Conservation (phyloP, 1,284 basidiomycete species). For the Papiliotrema laurentii region DNA sequence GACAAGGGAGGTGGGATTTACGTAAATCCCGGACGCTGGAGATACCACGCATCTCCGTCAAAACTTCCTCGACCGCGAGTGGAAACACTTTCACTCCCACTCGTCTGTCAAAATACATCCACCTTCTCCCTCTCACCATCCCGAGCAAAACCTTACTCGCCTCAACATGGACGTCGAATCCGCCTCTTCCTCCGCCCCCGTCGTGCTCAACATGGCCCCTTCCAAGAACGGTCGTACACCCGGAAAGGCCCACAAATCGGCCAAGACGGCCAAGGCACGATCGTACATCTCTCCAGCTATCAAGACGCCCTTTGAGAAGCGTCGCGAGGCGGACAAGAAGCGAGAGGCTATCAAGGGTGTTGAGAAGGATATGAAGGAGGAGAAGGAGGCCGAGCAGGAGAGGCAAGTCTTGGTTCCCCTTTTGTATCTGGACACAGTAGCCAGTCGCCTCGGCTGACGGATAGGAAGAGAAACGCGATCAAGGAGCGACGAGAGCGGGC, state of each 20-base stretch:
- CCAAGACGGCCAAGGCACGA: constrained; percentile 37
- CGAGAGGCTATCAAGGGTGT: constrained; percentile 38
- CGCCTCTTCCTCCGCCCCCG: constrained; percentile 9
- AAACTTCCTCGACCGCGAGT: background rate
- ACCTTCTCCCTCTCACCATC: background rate
- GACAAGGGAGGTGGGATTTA: no score
- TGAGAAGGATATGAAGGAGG: constrained; percentile 47
- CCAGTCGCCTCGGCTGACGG: background rate
- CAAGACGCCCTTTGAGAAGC: constrained; percentile 39
- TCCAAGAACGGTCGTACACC: constrained; percentile 36
- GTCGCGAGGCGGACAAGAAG: constrained; percentile 39
- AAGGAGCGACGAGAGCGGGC: constrained; percentile 42
- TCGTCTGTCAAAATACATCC: background rate
- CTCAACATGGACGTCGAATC: constrained; percentile 4
- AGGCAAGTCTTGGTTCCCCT: constrained; percentile 26
- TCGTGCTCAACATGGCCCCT: constrained; percentile 15
- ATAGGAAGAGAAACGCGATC: constrained; percentile 39
- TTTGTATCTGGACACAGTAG: no score
- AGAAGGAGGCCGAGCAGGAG: constrained; percentile 39
- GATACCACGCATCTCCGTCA: background rate
- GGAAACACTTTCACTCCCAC: background rate
- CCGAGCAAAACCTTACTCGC: background rate
- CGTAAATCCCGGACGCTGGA: background rate
- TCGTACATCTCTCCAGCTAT: constrained; percentile 34
- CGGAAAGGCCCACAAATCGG: constrained; percentile 46